Percentiles rank a stretch among this genome's conserved stretches.
phyloP scores from a whole-genome alignment of 768 basidiomycete species.

The Tubosaeta brunneosetosa region DNA sequence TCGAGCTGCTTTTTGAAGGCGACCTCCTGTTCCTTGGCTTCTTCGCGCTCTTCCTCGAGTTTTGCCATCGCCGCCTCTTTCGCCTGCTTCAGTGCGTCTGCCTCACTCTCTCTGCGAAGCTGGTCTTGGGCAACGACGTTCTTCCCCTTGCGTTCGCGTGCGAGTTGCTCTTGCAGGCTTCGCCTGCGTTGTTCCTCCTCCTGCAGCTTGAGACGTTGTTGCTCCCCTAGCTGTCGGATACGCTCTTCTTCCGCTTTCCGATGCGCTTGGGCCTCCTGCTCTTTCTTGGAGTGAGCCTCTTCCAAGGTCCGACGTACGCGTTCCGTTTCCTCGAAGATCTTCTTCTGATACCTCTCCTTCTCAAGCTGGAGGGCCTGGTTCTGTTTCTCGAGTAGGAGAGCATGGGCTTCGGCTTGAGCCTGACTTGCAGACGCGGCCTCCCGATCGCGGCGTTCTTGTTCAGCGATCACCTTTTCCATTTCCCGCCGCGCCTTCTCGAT shows the following conservation, averaged over 20 bases:
- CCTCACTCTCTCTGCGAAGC: slow-evolving; percentile 18
- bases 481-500: slow-evolving; percentile 25
- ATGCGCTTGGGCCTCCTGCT: slow-evolving; percentile 14
- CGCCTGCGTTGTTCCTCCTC: slow-evolving; percentile 28
- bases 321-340: slow-evolving; percentile 24
- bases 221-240: slow-evolving; percentile 23
- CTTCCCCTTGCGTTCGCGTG: slow-evolving; percentile 19
- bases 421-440: slow-evolving; percentile 22
- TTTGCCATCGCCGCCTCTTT: slow-evolving; percentile 18
- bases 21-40: slow-evolving; percentile 22
- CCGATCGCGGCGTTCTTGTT: slow-evolving; percentile 23
- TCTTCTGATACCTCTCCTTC: slow-evolving; percentile 22
- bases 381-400: slow-evolving; percentile 21
- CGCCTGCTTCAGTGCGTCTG: slow-evolving; percentile 12
- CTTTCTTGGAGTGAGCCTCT: slow-evolving; percentile 26
- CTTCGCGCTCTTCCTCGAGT: slow-evolving; percentile 26
- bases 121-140: slow-evolving; percentile 14
- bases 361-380: slow-evolving; percentile 19
- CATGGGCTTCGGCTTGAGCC: slow-evolving; percentile 25
- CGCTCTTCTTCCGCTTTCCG: slow-evolving; percentile 24
- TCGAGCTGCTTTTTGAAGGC: slow-evolving; percentile 23
- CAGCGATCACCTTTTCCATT: slow-evolving; percentile 20
- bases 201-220: slow-evolving; percentile 23
- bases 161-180: slow-evolving; percentile 25
- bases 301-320: slow-evolving; percentile 22